Evolutionary conservation across 352 stramenopile genomes (phyloP).

Genomic region (Globisporangium abappressorium): DNA sequence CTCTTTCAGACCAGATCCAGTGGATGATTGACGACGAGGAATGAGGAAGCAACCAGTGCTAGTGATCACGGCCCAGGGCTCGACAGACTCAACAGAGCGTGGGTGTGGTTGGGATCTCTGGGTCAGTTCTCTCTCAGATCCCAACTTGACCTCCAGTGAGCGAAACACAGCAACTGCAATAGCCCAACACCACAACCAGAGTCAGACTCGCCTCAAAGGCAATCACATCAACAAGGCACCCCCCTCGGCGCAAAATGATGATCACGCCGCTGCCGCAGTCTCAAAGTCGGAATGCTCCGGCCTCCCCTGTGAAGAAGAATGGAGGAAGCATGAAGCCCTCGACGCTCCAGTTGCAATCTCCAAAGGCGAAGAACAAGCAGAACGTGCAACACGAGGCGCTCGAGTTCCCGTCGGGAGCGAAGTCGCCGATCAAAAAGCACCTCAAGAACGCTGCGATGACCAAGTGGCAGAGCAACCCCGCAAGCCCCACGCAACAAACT

Average conservation of each 20-base stretch:
- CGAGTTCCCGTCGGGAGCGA: constrained; percentile 10
- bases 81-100: background rate
- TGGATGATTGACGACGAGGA: constrained; percentile 1
- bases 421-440: constrained; percentile 65
- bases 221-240: background rate
- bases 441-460: constrained; percentile 23
- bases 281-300: background rate
- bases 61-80: background rate
- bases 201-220: constrained; percentile 1
- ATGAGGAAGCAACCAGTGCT: background rate
- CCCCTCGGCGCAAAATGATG: constrained; percentile 14
- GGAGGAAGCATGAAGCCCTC: background rate
- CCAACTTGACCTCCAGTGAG: constrained; percentile 6
- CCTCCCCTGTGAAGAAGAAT: constrained; percentile 3
- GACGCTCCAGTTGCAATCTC: constrained; percentile 8
- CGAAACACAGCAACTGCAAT: background rate
- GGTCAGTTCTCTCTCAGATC: background rate
- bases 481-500: background rate
- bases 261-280: constrained; percentile 23
- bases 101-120: background rate
- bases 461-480: constrained; percentile 5
- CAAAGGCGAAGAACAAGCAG: constrained; percentile 10
- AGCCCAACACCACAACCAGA: background rate
- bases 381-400: background rate
- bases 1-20: constrained; percentile 1